Evolutionary conservation across 2,329 filamentous ascomycete genomes (phyloP).

Genomic region (Colletotrichum sp.): DNA sequence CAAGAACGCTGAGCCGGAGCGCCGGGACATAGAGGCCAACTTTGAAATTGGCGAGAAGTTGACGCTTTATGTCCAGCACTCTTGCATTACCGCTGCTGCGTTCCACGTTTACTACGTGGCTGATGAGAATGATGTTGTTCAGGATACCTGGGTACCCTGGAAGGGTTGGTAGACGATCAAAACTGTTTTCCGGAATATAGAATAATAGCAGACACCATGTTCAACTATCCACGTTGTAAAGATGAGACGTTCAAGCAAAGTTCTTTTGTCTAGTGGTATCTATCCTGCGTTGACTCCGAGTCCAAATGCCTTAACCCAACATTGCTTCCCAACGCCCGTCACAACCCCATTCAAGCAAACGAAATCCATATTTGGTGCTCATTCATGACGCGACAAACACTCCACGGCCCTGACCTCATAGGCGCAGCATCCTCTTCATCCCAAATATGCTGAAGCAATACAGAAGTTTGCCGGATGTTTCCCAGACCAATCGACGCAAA

Average conservation of each 20-base stretch:
- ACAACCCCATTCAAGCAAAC: slow-evolving; percentile 39
- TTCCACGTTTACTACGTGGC: slow-evolving; percentile 40
- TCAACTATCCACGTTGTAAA: neutral
- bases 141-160: slow-evolving; percentile 41
- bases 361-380: slow-evolving; percentile 53
- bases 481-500: neutral
- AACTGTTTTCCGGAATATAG: fast-evolving
- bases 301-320: neutral
- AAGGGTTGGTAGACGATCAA: slow-evolving; percentile 34
- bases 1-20: slow-evolving; percentile 16
- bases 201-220: too few relatives aligned
- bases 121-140: slow-evolving; percentile 36
- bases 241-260: neutral
- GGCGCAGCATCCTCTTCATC: slow-evolving; percentile 20
- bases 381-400: slow-evolving; percentile 48
- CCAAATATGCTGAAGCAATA: slow-evolving; percentile 49
- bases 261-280: neutral
- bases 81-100: slow-evolving; percentile 41
- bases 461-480: neutral
- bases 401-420: slow-evolving; percentile 42
- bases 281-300: neutral
- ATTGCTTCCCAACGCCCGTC: neutral
- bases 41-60: slow-evolving; percentile 39
- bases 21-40: slow-evolving; percentile 25
- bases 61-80: slow-evolving; percentile 35